Base-by-base conservation (phyloP, 805 yeast genomes). In the Ogataea methylovora region DNA sequence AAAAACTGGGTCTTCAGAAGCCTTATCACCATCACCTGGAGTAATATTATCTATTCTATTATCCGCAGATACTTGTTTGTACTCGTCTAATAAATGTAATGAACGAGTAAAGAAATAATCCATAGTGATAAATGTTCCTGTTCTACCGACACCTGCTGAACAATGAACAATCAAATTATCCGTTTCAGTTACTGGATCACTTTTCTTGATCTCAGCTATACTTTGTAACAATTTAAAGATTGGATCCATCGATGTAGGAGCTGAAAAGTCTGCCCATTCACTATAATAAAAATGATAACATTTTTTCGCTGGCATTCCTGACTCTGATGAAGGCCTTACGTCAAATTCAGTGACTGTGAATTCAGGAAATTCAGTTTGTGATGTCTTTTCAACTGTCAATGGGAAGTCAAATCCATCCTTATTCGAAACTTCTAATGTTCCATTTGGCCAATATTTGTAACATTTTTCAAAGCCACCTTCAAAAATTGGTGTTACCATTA, bases 401-500 rank as follows among this genome's bases (percentile, higher is more conserved):
- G 27, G 35, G 17, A 27, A n/a, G 4, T 16, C 21, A 15, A 44
- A 33, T 3, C 33, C 38, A 15, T 29, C 43, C 2, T 21, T n/a
- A 16, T 22, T 21, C 3, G 33, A 29, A n/a, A 38, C 32, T 11
- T 39, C 18, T 25, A 41, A 39, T 18, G 35, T 36, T 8, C 29
- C 32, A 4, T 37, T 45, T 4, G 48, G 41, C 70, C 73, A 67
- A 46, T 67, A 67, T 31, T 50, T 47, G 37, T 38, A 42, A 40
- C 76, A 70, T 44, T 70, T 70, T 16, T 52, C 54, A 23, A 57
- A 42, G 2, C 60, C 60, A 9, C 47, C 42, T 41, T 71, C 77
- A 11, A 40, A 44, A 21, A 84, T 56, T 0, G 92, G 85, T 0
- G 94, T 82, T 25, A 83, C 70, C 90, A 82, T 83, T 12, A 81